Evolutionary conservation across 2,329 filamentous ascomycete genomes (phyloP).

Genomic region (Phoma sp.): DNA sequence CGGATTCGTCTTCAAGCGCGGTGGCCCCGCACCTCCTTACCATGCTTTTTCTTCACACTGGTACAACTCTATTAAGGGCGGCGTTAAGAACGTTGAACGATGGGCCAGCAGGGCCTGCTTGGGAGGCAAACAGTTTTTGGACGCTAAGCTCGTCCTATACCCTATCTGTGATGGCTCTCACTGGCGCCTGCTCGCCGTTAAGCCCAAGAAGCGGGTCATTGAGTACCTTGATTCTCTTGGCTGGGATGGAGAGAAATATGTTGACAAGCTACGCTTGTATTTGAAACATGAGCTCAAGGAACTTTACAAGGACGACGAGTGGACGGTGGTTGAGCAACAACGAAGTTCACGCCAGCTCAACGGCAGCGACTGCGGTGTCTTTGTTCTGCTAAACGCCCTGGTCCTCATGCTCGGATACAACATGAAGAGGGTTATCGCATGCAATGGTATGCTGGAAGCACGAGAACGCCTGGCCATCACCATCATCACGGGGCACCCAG

Average conservation of each 20-base stretch:
- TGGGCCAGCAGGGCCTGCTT: conserved; percentile 54
- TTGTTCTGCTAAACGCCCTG: conserved; percentile 75
- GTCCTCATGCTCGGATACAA: conserved; percentile 57
- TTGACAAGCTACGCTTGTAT: conserved; percentile 55
- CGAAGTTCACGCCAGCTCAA: conserved; percentile 66
- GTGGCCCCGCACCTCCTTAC: conserved; percentile 64
- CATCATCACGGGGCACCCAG: conserved; percentile 62
- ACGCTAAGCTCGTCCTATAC: conserved; percentile 71
- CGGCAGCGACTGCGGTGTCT: conserved; percentile 77
- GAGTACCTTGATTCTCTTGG: conserved; percentile 74
- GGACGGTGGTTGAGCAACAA: conserved; percentile 60
- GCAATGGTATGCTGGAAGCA: conserved; percentile 64
- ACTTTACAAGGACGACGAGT: conserved; percentile 64
- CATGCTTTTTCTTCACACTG: conserved; percentile 71
- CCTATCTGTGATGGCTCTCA: conserved; percentile 70
- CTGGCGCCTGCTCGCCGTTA: conserved; percentile 75
- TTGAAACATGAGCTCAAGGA: conserved; percentile 64
- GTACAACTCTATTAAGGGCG: conserved; percentile 59
- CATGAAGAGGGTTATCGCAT: conserved; percentile 52
- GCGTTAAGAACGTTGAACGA: conserved; percentile 46
- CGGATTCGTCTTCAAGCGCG: conserved; percentile 61
- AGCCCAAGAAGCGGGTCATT: conserved; percentile 65
- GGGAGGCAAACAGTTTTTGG: conserved; percentile 61
- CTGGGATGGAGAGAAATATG: conserved; percentile 44
- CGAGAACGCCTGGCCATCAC: conserved; percentile 68